A percentile compares a stretch with the other conserved stretches of the same genome.
phyloP scores from a whole-genome alignment of 768 basidiomycete genomes.

The Jaapia argillacea region DNA sequence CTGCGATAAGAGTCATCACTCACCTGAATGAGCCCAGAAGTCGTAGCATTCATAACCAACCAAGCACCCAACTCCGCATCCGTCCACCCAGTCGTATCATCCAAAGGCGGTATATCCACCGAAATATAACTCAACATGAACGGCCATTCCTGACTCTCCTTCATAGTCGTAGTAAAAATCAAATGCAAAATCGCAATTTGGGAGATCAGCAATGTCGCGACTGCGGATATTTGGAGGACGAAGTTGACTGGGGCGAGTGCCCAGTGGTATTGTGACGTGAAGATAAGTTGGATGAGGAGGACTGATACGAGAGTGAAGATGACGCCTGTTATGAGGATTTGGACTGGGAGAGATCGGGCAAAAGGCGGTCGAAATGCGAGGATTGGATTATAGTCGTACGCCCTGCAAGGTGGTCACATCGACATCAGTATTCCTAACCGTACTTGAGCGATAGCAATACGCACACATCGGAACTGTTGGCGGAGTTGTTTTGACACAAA shows the following conservation, averaged over 20 bases:
- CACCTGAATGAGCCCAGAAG: conserved; percentile 80
- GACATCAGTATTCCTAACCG: too few relatives aligned
- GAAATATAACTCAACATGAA: conserved; percentile 94
- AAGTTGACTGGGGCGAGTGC: conserved; percentile 91
- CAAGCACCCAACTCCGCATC: conserved; percentile 60
- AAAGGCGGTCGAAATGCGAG: conserved; percentile 71
- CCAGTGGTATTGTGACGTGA: conserved; percentile 95
- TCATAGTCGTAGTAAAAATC: conserved; percentile 47
- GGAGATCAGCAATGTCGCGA: conserved; percentile 68
- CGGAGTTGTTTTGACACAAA: too few relatives aligned
- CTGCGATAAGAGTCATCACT: conserved; percentile 12
- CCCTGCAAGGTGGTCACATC: too few relatives aligned
- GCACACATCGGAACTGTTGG: too few relatives aligned
- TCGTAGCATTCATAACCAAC: conserved; percentile 82
- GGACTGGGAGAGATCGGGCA: conserved; percentile 82
- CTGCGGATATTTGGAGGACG: conserved; percentile 78
- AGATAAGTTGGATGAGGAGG: conserved; percentile 84
- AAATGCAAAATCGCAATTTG: conserved; percentile 71
- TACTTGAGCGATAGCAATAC: too few relatives aligned
- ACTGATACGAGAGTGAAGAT: conserved; percentile 77
- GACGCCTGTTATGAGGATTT: conserved; percentile 79
- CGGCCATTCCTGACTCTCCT: conserved; percentile 74
- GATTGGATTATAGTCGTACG: conserved; percentile 50
- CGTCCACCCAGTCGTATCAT: conserved; percentile 43
- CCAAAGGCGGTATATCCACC: conserved; percentile 59